Evolutionary conservation across 768 basidiomycete species (phyloP).

Genomic region (Austroboletus festivus): DNA sequence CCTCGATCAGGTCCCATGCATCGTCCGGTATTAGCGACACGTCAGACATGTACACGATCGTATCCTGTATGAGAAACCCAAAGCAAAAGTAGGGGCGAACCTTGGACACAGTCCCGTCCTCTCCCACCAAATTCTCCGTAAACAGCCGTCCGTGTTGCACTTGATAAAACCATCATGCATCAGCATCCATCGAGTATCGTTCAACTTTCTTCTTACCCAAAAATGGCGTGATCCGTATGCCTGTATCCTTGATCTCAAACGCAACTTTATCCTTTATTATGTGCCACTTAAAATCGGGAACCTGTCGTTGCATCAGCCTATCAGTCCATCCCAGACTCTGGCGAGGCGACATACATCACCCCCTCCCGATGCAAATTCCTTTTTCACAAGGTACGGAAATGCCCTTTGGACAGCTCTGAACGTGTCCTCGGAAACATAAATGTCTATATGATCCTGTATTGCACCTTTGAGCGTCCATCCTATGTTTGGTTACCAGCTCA

Average conservation of each 20-base stretch:
- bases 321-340: slow-evolving; percentile 1
- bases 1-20: slow-evolving; percentile 53
- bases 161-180: slow-evolving; percentile 22
- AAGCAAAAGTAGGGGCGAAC: slow-evolving; percentile 63
- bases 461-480: slow-evolving; percentile 69
- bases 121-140: slow-evolving; percentile 16
- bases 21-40: slow-evolving; percentile 76
- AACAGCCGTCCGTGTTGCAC: slow-evolving; percentile 78
- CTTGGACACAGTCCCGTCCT: slow-evolving; percentile 2
- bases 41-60: slow-evolving; percentile 78
- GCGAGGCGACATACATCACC: slow-evolving; percentile 57
- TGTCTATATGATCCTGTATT: slow-evolving; percentile 70
- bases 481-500: slow-evolving; percentile 27
- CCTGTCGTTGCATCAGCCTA: slow-evolving; percentile 38
- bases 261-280: slow-evolving; percentile 67
- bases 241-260: slow-evolving; percentile 66
- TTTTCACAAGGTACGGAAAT: slow-evolving; percentile 81
- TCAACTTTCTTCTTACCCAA: slow-evolving; percentile 42
- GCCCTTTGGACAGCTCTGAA: slow-evolving; percentile 62
- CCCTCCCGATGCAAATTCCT: slow-evolving; percentile 74
- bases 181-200: neutral
- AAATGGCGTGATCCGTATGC: slow-evolving; percentile 63
- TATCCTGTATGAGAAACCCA: slow-evolving; percentile 66
- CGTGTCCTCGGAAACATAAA: slow-evolving; percentile 67
- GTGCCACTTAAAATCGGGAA: slow-evolving; percentile 82